phyloP scores from a whole-genome alignment of 108 stramenopile species.

The Cyclostephanos invisitatus region DNA sequence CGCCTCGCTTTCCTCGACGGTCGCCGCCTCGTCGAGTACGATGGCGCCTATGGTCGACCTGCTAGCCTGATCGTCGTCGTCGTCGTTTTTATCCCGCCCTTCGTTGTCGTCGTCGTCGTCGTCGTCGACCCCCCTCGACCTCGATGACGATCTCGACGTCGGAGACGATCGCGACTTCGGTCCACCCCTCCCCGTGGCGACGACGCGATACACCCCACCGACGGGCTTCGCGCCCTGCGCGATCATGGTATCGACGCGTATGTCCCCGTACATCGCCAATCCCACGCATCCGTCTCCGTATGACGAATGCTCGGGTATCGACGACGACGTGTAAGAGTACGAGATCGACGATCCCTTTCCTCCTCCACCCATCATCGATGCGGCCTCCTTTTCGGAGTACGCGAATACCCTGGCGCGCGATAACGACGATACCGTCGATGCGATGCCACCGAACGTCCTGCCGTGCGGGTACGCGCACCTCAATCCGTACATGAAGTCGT shows the following conservation, averaged over 20 bases:
- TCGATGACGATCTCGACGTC: not conserved
- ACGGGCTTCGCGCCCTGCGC: slow-evolving; percentile 87
- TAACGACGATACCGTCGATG: slow-evolving; percentile 75
- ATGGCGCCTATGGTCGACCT: slow-evolving; percentile 73
- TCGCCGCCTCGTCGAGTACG: slow-evolving; percentile 74
- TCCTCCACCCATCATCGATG: not conserved
- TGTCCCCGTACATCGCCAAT: slow-evolving; percentile 68
- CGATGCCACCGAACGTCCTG: slow-evolving; percentile 71
- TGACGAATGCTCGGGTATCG: slow-evolving; percentile 14
- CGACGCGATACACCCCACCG: slow-evolving; percentile 80
- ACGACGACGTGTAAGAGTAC: not conserved
- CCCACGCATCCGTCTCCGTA: slow-evolving; percentile 83
- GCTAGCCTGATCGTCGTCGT: slow-evolving; percentile 25
- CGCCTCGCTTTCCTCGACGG: slow-evolving; percentile 51
- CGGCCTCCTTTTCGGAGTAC: slow-evolving; percentile 26
- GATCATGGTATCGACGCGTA: slow-evolving; percentile 65
- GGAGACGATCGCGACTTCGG: not conserved
- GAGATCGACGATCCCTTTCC: not conserved
- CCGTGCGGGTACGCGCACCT: slow-evolving; percentile 38
- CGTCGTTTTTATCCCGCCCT: not conserved
- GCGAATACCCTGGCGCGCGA: slow-evolving; percentile 70
- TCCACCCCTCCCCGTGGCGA: slow-evolving; percentile 43
- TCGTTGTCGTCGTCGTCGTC: not conserved
- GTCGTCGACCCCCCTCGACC: not conserved
- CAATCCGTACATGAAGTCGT: slow-evolving; percentile 65